Evolutionary conservation across 2,329 filamentous ascomycete genomes (phyloP).

Genomic region (Colletotrichum karsti): DNA sequence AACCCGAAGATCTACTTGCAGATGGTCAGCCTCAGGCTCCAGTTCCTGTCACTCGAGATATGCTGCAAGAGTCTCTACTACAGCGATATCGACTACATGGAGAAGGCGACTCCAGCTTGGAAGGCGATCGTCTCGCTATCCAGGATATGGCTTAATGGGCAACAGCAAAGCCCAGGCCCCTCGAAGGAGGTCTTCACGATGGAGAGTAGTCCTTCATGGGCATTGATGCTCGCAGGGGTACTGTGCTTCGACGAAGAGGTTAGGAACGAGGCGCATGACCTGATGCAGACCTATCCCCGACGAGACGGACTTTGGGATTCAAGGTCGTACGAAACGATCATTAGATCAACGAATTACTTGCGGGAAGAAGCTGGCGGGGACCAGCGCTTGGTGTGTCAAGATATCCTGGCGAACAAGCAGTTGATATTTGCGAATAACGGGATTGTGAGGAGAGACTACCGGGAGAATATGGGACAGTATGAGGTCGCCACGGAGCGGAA

Average conservation of each 20-base stretch:
- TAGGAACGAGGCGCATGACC: slow-evolving; percentile 47
- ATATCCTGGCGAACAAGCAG: neutral
- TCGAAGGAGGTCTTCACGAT: slow-evolving; percentile 13
- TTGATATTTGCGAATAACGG: neutral
- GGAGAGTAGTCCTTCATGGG: slow-evolving; percentile 38
- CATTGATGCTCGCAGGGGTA: slow-evolving; percentile 49
- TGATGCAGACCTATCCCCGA: slow-evolving; percentile 50
- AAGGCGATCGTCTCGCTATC: neutral
- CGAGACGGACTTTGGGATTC: slow-evolving; percentile 54
- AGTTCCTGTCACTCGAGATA: slow-evolving; percentile 6
- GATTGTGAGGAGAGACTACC: neutral
- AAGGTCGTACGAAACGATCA: slow-evolving; percentile 41
- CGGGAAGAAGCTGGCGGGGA: neutral
- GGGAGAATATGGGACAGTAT: neutral
- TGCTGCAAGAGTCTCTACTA: neutral
- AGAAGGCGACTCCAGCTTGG: neutral
- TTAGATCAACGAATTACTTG: neutral
- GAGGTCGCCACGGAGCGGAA: neutral
- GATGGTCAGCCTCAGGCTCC: neutral
- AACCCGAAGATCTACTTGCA: neutral
- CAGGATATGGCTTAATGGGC: neutral
- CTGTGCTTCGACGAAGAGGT: slow-evolving; percentile 47
- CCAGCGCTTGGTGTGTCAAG: neutral
- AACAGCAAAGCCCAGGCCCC: neutral
- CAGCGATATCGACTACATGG: neutral